These are phyloP conservation scores for Streptanthus diversifolius DNA, from an alignment of 345 rosid genomes.

Conservation along the genomic window DNA sequence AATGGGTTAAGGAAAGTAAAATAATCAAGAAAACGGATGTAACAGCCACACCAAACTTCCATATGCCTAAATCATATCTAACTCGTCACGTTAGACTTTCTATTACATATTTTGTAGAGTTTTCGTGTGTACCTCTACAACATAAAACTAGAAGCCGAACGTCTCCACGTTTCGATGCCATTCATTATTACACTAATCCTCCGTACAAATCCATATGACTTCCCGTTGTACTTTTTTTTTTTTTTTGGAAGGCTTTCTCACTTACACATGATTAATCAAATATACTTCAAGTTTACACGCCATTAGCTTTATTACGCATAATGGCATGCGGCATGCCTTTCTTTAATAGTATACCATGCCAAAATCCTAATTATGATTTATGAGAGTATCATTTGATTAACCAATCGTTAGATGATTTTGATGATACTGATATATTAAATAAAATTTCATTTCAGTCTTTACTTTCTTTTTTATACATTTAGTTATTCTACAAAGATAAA, in stretches of 20 bases:
- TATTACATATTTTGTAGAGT: slow-evolving; percentile 2
- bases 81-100: slow-evolving; percentile 18
- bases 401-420: background rate
- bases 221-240: background rate
- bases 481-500: background rate
- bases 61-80: slow-evolving; percentile 13
- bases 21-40: slow-evolving; percentile 27
- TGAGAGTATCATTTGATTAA: background rate
- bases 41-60: slow-evolving; percentile 30
- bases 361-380: background rate
- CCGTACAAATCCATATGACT: background rate
- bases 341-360: background rate
- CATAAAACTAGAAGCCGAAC: background rate
- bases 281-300: background rate
- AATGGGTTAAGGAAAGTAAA: background rate
- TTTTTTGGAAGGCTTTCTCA: background rate
- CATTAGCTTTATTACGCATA: background rate
- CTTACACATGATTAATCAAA: background rate
- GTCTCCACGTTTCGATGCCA: background rate
- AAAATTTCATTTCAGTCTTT: background rate
- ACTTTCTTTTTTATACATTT: background rate
- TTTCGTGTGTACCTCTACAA: slow-evolving; percentile 18
- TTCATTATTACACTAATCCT: background rate
- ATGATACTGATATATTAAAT: background rate
- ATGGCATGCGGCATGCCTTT: background rate